Conservation (phyloP, 495 filamentous ascomycete genomes). For the Lophium mytilinum region DNA sequence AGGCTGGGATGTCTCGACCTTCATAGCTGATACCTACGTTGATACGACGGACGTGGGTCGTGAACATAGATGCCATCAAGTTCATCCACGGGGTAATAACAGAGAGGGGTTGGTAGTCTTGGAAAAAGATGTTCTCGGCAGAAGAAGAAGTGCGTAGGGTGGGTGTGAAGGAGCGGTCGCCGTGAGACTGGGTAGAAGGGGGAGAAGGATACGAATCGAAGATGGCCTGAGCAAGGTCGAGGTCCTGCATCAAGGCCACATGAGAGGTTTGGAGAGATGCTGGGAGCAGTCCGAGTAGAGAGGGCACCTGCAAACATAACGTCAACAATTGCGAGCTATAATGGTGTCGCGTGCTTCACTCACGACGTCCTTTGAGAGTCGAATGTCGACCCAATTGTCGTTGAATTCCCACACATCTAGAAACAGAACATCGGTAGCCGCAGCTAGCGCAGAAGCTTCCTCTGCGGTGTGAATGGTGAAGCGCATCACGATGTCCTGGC, state of each 20-base stretch:
- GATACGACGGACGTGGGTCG: conserved; percentile 62
- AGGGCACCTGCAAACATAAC: conserved; percentile 46
- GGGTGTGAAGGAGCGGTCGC: conserved; percentile 27
- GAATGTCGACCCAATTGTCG: conserved; percentile 77
- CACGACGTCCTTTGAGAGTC: conserved; percentile 69
- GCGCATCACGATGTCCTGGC: conserved; percentile 74
- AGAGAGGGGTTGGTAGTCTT: conserved; percentile 72
- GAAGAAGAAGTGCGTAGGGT: conserved; percentile 8
- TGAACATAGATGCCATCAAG: conserved; percentile 79
- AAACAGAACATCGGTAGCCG: conserved; percentile 66
- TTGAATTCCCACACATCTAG: conserved; percentile 88
- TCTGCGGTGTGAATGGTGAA: conserved; percentile 67
- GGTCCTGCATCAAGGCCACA: conserved; percentile 66
- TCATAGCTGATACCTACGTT: conserved; percentile 76
- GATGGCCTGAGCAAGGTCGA: conserved; percentile 59
- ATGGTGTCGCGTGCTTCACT: conserved; percentile 18
- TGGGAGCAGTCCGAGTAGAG: conserved; percentile 78
- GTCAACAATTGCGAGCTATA: background rate
- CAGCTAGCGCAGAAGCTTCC: conserved; percentile 64
- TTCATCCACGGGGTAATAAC: conserved; percentile 85
- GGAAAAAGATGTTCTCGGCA: conserved; percentile 64
- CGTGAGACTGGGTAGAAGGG: conserved; percentile 14
- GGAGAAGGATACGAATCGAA: conserved; percentile 63
- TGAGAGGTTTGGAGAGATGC: conserved; percentile 64
- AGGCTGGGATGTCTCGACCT: conserved; percentile 72